Evolutionary conservation across 257 asterid genomes (phyloP).

Genomic region (Solanum medicagineum): DNA sequence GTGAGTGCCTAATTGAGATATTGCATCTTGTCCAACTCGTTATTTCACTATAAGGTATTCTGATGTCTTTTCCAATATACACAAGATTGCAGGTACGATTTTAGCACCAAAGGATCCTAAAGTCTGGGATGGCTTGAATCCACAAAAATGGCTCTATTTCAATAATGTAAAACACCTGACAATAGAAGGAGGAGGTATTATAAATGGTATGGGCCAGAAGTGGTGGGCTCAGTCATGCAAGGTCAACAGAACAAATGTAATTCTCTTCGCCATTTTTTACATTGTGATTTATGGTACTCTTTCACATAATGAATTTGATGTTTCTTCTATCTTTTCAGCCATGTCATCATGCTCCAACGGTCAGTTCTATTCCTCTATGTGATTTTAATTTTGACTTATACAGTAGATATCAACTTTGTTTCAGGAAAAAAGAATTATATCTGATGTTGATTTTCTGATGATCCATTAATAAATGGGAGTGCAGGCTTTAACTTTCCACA

Average conservation of each 20-base stretch:
- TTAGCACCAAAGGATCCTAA: conserved; percentile 65
- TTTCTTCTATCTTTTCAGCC: conserved; percentile 48
- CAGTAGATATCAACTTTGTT: not conserved
- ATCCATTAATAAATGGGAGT: not conserved
- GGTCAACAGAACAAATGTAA: conserved; percentile 57
- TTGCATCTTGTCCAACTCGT: not conserved
- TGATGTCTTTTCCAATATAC: not conserved
- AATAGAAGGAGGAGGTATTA: conserved; percentile 63
- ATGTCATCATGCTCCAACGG: conserved; percentile 65
- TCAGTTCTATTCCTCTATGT: conserved; percentile 19
- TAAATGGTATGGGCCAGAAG: conserved; percentile 59
- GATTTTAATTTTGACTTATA: not conserved
- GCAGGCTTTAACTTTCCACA: conserved; percentile 86
- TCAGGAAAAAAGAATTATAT: not conserved
- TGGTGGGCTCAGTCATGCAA: conserved; percentile 98
- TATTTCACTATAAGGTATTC: not conserved
- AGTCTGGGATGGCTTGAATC: conserved; percentile 45
- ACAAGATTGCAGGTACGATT: conserved; percentile 54
- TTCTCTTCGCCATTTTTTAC: not conserved
- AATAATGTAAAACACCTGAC: conserved; percentile 45
- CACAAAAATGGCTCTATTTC: conserved; percentile 74
- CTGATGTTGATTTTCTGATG: not conserved
- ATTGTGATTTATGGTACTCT: not conserved
- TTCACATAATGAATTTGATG: not conserved
- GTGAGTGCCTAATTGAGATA: conserved; percentile 20